Percentiles rank a stretch among this genome's conserved stretches.
Evolutionary conservation across 805 yeast species (phyloP).

Genomic region (Candida ficus): DNA sequence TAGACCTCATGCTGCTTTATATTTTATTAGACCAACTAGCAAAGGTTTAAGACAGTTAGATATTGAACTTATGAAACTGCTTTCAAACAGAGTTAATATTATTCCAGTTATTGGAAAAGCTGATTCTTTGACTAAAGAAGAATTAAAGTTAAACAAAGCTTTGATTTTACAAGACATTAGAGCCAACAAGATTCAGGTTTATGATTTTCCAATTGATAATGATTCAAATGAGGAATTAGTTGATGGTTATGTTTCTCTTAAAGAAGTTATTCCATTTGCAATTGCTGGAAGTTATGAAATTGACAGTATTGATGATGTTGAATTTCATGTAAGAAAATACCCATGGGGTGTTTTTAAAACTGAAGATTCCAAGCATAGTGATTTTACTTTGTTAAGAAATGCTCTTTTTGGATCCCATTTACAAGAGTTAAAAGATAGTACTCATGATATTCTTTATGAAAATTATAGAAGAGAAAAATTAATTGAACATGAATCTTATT

Average conservation of each 20-base stretch:
- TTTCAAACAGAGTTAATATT: conserved; percentile 72
- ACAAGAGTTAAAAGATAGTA: conserved; percentile 75
- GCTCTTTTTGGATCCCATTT: conserved; percentile 73
- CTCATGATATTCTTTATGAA: conserved; percentile 73
- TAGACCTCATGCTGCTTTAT: conserved; percentile 72
- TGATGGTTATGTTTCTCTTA: conserved; percentile 31
- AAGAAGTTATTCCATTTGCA: conserved; percentile 56
- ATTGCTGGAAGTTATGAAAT: conserved; percentile 52
- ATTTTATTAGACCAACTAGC: conserved; percentile 67
- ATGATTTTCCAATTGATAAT: conserved; percentile 44
- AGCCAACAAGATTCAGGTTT: conserved; percentile 55
- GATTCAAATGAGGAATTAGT: conserved; percentile 21
- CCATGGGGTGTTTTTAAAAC: conserved; percentile 65
- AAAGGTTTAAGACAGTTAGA: conserved; percentile 71
- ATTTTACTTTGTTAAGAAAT: conserved; percentile 65
- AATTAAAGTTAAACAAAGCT: conserved; percentile 48
- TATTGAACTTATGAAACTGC: conserved; percentile 59
- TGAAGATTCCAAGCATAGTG: conserved; percentile 56
- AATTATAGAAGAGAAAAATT: conserved; percentile 70
- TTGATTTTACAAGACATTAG: conserved; percentile 52
- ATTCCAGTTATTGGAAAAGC: conserved; percentile 81
- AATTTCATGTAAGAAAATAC: conserved; percentile 48
- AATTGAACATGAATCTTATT: conserved; percentile 24
- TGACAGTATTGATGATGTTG: conserved; percentile 25
- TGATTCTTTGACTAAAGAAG: conserved; percentile 68